Evolutionary conservation across 2,329 filamentous ascomycete genomes (phyloP).

Genomic region (Tolypocladium inflatum): DNA sequence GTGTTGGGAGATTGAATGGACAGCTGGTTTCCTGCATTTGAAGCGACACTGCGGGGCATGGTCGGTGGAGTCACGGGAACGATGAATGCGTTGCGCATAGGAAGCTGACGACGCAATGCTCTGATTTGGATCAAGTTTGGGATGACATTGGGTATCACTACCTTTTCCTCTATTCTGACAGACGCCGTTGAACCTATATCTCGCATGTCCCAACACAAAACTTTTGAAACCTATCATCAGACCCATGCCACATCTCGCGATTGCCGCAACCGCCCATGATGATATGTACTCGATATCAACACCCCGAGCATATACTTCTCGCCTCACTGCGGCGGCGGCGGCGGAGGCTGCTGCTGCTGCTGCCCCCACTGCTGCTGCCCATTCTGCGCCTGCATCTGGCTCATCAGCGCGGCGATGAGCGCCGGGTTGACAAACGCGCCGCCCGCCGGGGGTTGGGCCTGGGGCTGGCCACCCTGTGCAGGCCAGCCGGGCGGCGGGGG

Average conservation of each 20-base stretch:
- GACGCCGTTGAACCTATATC: background rate
- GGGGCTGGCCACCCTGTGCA: conserved; percentile 18
- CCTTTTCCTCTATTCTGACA: background rate
- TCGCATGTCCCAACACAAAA: background rate
- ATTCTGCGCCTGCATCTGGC: conserved; percentile 29
- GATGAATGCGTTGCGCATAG: background rate
- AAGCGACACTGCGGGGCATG: background rate
- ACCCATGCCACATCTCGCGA: background rate
- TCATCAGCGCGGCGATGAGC: conserved; percentile 42
- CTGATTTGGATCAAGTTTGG: background rate
- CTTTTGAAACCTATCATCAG: background rate
- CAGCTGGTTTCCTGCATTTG: too few species aligned
- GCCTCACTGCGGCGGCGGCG: background rate
- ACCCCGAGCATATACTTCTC: background rate
- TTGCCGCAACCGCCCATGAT: background rate
- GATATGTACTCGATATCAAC: background rate
- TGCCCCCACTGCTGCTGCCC: conserved; percentile 18
- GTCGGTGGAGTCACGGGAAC: background rate
- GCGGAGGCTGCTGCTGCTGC: conserved; percentile 8
- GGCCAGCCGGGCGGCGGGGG: conserved; percentile 29
- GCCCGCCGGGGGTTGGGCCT: conserved; percentile 19
- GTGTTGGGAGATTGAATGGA: too few species aligned
- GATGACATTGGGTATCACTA: background rate
- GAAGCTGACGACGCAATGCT: too few species aligned
- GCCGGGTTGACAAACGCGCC: conserved; percentile 46